These are phyloP conservation scores for Diversispora eburnea DNA, from an alignment of 192 early-diverging fungal genomes.

Conservation along the genomic window DNA sequence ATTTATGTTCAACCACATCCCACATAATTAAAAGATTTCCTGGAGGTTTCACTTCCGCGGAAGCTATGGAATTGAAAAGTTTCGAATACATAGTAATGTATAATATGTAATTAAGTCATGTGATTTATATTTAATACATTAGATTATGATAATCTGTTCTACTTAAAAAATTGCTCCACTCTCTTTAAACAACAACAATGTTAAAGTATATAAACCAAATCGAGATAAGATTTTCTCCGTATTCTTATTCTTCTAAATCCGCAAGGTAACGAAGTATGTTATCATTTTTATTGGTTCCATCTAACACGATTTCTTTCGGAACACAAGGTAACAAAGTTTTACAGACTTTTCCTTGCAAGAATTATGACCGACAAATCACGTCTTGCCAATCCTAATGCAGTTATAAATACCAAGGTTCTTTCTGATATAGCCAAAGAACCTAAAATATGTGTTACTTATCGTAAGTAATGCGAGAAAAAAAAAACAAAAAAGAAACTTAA, in stretches of 20 bases:
- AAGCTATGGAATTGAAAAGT: too few species aligned
- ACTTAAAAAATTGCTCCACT: too few species aligned
- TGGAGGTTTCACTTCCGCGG: too few species aligned
- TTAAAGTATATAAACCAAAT: conserved; percentile 26
- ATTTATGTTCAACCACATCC: too few species aligned
- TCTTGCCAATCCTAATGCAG: conserved; percentile 4
- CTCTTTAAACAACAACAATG: conserved; percentile 3
- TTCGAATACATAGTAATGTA: too few species aligned
- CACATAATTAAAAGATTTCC: too few species aligned
- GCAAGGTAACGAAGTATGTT: not conserved
- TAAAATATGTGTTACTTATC: conserved; percentile 8
- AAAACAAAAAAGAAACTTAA: not conserved
- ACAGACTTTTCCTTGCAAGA: conserved; percentile 16
- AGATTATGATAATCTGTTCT: too few species aligned
- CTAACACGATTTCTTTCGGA: not conserved
- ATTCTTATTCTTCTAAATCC: conserved; percentile 3
- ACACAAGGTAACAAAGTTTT: too few species aligned
- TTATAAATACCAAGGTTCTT: conserved; percentile 20
- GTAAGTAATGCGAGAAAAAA: not conserved
- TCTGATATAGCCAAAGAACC: conserved; percentile 2
- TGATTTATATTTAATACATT: too few species aligned
- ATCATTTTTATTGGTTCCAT: too few species aligned
- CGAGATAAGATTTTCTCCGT: conserved; percentile 19
- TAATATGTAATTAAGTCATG: too few species aligned
- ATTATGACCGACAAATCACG: conserved; percentile 23